These are phyloP conservation scores for Amniculicola lignicola DNA, from an alignment of 495 filamentous ascomycete species.

Conservation along the genomic window DNA sequence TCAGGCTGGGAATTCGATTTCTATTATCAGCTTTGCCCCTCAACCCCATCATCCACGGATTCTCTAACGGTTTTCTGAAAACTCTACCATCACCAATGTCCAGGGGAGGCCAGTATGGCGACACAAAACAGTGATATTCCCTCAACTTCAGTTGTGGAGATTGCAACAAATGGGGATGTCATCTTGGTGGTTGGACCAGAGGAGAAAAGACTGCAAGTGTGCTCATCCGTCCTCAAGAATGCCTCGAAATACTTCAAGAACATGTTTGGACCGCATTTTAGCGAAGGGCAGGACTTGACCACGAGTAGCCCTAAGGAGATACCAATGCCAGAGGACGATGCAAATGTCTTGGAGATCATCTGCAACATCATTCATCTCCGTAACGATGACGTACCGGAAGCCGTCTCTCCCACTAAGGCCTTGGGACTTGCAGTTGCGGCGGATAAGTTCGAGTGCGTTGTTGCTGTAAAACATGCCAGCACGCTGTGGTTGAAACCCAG, in stretches of 20 bases:
- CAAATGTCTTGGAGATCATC: conserved; percentile 10
- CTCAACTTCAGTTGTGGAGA: no score
- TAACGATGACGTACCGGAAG: conserved; percentile 2
- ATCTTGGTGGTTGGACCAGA: conserved; percentile 5
- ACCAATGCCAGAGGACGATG: conserved; percentile 13
- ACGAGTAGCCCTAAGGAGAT: not conserved
- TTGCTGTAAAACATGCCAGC: not conserved
- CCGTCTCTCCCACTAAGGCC: not conserved
- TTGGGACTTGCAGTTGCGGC: conserved; percentile 15
- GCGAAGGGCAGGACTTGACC: conserved; percentile 4
- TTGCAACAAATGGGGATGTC: conserved; percentile 6
- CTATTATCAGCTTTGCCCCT: no score
- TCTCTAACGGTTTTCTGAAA: no score
- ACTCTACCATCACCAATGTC: no score
- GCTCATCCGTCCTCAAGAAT: conserved; percentile 1
- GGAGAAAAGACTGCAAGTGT: not conserved
- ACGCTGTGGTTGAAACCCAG: not conserved
- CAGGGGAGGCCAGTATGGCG: no score
- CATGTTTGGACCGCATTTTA: conserved; percentile 9
- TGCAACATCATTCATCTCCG: conserved; percentile 10
- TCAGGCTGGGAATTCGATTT: no score
- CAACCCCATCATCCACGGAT: no score
- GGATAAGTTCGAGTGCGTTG: conserved; percentile 20
- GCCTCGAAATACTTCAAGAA: conserved; percentile 1
- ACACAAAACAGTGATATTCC: no score